These are phyloP conservation scores for Spirogloea muscicola DNA, from an alignment of 139 green algal genomes.

Conservation along the genomic window DNA sequence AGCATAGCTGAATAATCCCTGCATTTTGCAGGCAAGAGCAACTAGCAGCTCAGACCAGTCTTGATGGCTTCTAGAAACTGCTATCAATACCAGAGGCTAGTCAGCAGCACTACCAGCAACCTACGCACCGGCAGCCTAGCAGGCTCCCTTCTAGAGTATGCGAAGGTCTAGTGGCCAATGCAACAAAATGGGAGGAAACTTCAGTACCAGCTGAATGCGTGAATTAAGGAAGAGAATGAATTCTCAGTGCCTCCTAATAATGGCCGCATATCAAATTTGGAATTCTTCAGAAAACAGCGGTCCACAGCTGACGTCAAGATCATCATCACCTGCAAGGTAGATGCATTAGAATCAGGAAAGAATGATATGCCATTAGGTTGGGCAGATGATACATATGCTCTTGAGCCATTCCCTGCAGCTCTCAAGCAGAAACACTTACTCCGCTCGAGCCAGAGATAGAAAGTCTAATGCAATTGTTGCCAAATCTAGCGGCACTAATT, in stretches of 20 bases:
- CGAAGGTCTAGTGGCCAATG: not conserved
- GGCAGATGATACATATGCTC: no score
- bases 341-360: no score
- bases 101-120: not conserved
- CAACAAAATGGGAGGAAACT: not conserved
- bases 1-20: no score
- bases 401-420: no score
- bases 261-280: slow-evolving; percentile 64
- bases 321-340: slow-evolving; percentile 52
- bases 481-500: no score
- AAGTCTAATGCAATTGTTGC: no score
- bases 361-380: no score
- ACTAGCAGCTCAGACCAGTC: no score
- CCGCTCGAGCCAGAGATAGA: no score
- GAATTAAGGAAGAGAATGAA: slow-evolving; percentile 18
- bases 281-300: slow-evolving; percentile 56
- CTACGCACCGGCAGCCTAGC: not conserved
- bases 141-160: not conserved
- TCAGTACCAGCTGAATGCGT: slow-evolving; percentile 14
- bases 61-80: no score
- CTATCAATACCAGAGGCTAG: not conserved
- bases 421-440: no score
- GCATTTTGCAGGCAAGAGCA: no score
- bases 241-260: slow-evolving; percentile 56
- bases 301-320: slow-evolving; percentile 64